These are phyloP conservation scores for Trypanosoma vivax DNA, from an alignment of 208 protist genomes.

Conservation along the genomic window DNA sequence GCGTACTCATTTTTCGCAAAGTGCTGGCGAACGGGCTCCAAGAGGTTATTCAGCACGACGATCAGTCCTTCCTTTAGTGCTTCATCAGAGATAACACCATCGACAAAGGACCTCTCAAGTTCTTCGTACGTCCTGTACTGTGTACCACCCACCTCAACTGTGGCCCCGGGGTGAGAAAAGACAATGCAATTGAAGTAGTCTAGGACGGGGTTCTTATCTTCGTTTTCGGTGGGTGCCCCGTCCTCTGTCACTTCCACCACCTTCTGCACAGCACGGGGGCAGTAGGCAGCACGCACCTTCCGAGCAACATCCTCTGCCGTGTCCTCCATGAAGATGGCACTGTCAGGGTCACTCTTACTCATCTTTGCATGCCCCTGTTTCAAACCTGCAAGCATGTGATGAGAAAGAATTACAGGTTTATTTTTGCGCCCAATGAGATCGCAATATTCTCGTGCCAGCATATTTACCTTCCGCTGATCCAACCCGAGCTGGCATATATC, in stretches of 20 bases:
- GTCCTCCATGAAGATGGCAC: constrained; percentile 99
- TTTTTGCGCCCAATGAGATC: constrained; percentile 83
- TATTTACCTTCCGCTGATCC: constrained; percentile 99
- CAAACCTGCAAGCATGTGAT: constrained; percentile 97
- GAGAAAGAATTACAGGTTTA: constrained; percentile 97
- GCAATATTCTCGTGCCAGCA: constrained; percentile 99
- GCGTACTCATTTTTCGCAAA: constrained; percentile 85
- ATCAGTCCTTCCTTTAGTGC: constrained; percentile 84
- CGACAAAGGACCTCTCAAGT: constrained; percentile 75
- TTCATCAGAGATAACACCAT: constrained; percentile 51
- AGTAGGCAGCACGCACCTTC: constrained; percentile 96
- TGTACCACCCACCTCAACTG: constrained; percentile 34
- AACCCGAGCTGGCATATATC: constrained; percentile 99
- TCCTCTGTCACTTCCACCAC: constrained; percentile 51
- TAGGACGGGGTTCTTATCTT: constrained; percentile 93
- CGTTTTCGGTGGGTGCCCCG: constrained; percentile 45
- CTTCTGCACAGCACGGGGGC: constrained; percentile 69
- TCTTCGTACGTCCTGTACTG: constrained; percentile 72
- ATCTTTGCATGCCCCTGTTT: constrained; percentile 97
- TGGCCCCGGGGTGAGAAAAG: constrained; percentile 54
- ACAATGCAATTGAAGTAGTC: constrained; percentile 94
- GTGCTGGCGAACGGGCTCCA: constrained; percentile 94
- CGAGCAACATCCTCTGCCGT: constrained; percentile 89
- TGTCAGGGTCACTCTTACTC: constrained; percentile 98
- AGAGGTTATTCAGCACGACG: constrained; percentile 79